Base-by-base conservation (phyloP, 805 yeast species). In the Wickerhamomyces queroliae region DNA sequence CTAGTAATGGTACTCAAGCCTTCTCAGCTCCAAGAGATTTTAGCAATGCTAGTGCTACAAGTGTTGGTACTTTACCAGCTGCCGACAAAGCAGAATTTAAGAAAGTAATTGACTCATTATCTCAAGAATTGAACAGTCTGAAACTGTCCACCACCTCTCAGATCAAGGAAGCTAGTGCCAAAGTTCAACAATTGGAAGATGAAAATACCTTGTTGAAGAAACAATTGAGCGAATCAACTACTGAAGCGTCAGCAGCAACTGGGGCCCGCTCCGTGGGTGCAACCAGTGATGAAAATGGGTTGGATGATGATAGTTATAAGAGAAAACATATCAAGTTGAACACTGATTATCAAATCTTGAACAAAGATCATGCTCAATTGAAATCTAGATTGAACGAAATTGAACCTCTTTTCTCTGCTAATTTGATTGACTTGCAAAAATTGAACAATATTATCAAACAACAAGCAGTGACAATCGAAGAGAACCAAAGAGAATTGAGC, bases 131-230 rank as follows among this genome's bases (percentile, higher is more conserved):
- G 29, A 55, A 58, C 16, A 53, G 56, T 11, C 51, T 76, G 38
- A 72, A 67, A 44, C 17, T 47, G 3, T 68, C 68, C 32, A 71
- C 77, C 45, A 69, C 67, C 41, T 58, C 59, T 5, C 80, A 78
- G 46, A 80, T 83, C 45, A 67, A 63, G 36, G 62, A 66, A 36
- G 90, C 89, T 0, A 73, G 78, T 47, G 68, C 68, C 16, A 72
- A 71, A 41, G 78, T 83, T 18, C 58, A 58, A 18, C 50, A 52
- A 17, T 61, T 83, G 26, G 85, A 80, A 47, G 21, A 37, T 6
- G 67, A 65, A 38, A 58, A 61, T 26, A 30, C 37, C 3, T 39
- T 45, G 17, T 41, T 63, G 34, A 59, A 52, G 44, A 23, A 36
- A 3, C 36, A 49, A 28, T 23, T 41, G 12, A 13, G 21, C 4